phyloP scores from a whole-genome alignment of 1,284 basidiomycete genomes.

The Trichosporon coremiiforme region DNA sequence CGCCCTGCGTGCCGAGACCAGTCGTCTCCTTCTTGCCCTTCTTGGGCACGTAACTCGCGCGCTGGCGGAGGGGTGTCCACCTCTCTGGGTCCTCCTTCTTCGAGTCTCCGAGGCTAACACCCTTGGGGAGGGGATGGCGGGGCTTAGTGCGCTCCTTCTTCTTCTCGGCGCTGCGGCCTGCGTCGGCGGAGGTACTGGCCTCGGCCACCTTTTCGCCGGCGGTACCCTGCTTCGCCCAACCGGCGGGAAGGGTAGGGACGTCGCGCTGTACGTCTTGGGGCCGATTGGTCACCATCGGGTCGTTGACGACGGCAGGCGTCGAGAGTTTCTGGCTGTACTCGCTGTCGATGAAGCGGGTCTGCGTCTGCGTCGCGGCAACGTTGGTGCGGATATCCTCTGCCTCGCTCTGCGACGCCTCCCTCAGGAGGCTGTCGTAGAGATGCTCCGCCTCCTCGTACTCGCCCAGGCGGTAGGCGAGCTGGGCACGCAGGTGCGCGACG shows the following conservation, averaged over 20 bases:
- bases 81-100: slow-evolving; percentile 55
- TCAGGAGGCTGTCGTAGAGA: slow-evolving; percentile 72
- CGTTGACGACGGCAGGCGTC: slow-evolving; percentile 31
- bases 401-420: slow-evolving; percentile 61
- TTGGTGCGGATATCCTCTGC: slow-evolving; percentile 81
- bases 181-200: no score
- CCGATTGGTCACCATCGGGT: slow-evolving; percentile 32
- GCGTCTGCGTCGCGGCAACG: slow-evolving; percentile 72
- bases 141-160: slow-evolving; percentile 38
- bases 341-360: slow-evolving; percentile 75
- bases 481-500: slow-evolving; percentile 77
- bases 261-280: slow-evolving; percentile 46
- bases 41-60: slow-evolving; percentile 45
- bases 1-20: slow-evolving; percentile 30
- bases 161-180: slow-evolving; percentile 22
- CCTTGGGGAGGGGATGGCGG: slow-evolving; percentile 54
- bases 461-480: slow-evolving; percentile 80
- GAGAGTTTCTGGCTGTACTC: slow-evolving; percentile 63
- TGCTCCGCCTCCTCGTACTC: slow-evolving; percentile 71
- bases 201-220: no score
- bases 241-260: slow-evolving; percentile 48
- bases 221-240: slow-evolving; percentile 44
- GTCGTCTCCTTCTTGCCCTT: slow-evolving; percentile 55
- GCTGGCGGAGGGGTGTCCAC: slow-evolving; percentile 53
- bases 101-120: slow-evolving; percentile 42